phyloP scores from a whole-genome alignment of 345 rosid genomes.

The Ailanthus altissimus region DNA sequence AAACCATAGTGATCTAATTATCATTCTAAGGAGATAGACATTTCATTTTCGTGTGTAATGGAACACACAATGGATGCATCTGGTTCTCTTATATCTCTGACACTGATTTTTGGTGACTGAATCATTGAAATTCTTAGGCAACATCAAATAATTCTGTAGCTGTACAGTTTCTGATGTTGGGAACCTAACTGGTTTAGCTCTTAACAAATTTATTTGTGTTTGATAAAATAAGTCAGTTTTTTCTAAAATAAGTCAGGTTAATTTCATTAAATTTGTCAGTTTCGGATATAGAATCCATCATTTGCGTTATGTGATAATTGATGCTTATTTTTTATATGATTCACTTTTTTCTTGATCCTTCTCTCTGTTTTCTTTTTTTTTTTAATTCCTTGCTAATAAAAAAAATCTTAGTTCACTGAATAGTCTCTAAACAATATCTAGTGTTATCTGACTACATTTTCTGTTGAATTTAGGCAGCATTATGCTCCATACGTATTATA shows the following conservation, averaged over 20 bases:
- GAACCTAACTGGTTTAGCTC: neutral
- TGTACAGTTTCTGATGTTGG: constrained; percentile 3
- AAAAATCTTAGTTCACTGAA: neutral
- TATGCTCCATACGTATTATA: constrained; percentile 91
- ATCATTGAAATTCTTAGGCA: neutral
- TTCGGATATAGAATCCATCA: neutral
- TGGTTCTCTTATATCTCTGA: neutral
- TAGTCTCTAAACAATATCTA: constrained; percentile 19
- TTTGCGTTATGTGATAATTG: neutral
- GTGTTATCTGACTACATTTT: constrained; percentile 25
- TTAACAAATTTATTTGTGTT: neutral
- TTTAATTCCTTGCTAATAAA: neutral
- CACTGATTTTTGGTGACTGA: neutral
- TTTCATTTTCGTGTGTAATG: neutral
- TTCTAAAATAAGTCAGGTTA: no score
- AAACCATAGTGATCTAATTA: neutral
- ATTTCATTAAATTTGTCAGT: constrained; percentile 3
- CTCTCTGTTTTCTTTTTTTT: neutral
- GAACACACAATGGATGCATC: neutral
- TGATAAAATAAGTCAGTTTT: no score
- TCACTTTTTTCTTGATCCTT: neutral
- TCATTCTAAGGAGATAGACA: neutral
- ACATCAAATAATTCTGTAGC: neutral
- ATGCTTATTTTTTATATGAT: constrained; percentile 5
- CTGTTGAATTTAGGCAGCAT: constrained; percentile 74